Evolutionary conservation across 164 flowering plant genomes (phyloP).

Genomic region (Annona cherimola): DNA sequence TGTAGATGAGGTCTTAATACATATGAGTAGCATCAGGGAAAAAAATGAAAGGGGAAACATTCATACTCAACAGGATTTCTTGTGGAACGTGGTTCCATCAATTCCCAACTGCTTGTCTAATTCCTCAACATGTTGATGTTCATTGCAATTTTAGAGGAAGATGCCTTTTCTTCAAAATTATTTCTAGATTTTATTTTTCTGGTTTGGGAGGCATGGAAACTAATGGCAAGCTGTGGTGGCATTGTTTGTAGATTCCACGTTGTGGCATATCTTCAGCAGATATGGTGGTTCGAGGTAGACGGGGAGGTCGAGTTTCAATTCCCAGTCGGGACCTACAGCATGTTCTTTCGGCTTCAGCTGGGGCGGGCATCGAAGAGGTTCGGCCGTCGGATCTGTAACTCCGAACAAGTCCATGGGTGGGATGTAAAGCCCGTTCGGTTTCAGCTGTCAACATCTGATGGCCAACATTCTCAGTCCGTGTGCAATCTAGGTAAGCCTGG

Average conservation of each 20-base stretch:
- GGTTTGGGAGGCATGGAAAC: background rate
- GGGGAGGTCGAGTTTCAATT: constrained; percentile 73
- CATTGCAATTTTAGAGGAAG: too few species aligned
- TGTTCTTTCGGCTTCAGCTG: constrained; percentile 66
- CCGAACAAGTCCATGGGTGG: constrained; percentile 80
- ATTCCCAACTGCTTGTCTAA: too few species aligned
- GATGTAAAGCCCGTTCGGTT: constrained; percentile 66
- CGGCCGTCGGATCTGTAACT: constrained; percentile 59
- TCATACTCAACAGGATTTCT: too few species aligned
- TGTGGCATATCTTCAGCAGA: constrained; percentile 81
- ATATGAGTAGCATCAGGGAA: too few species aligned
- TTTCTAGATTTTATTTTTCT: background rate
- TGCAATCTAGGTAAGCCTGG: constrained; percentile 60
- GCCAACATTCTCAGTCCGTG: constrained; percentile 45
- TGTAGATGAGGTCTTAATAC: too few species aligned
- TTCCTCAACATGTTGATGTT: too few species aligned
- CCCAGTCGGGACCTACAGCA: constrained; percentile 69
- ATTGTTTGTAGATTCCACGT: constrained; percentile 45
- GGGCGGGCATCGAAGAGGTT: constrained; percentile 58
- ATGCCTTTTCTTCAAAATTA: background rate
- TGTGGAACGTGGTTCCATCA: too few species aligned
- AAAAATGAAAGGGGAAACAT: too few species aligned
- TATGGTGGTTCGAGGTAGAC: constrained; percentile 81
- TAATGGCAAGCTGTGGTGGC: background rate
- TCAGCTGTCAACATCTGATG: constrained; percentile 60